Conservation (phyloP, 2,329 filamentous ascomycete species). For the Pseudogymnoascus sp. region DNA sequence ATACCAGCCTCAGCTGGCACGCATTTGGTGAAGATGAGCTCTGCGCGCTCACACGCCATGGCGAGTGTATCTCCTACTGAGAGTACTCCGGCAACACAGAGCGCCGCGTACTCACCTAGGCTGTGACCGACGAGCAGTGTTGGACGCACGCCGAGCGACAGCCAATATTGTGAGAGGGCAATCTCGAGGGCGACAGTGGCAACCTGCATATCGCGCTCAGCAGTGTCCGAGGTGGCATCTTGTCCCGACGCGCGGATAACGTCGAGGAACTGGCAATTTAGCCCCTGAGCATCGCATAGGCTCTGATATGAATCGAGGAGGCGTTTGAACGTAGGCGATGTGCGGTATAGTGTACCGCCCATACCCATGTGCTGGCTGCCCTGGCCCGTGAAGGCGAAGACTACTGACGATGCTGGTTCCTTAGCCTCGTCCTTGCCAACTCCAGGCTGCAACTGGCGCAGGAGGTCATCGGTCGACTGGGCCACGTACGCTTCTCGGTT, state of each 20-base stretch:
- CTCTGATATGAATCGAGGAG: background rate
- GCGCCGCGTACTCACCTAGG: constrained; percentile 31
- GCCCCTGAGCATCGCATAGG: background rate
- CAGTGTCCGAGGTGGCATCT: background rate
- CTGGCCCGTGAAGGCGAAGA: constrained; percentile 23
- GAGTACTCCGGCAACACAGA: constrained; percentile 27
- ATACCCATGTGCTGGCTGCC: constrained; percentile 30
- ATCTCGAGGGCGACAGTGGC: constrained; percentile 44
- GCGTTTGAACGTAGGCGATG: constrained; percentile 29
- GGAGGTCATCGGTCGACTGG: background rate
- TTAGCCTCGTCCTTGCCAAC: constrained; percentile 42
- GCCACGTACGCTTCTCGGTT: constrained; percentile 38
- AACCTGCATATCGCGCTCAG: constrained; percentile 37
- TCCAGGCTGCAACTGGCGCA: constrained; percentile 30
- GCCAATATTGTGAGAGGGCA: constrained; percentile 47
- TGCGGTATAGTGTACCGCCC: background rate
- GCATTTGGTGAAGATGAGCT: constrained; percentile 42
- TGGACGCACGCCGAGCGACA: constrained; percentile 44
- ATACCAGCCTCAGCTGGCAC: constrained; percentile 43
- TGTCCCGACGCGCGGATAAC: constrained; percentile 14
- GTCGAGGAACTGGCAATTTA: background rate
- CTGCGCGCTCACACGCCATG: constrained; percentile 25
- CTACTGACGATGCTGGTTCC: constrained; percentile 29
- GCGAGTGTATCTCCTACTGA: constrained; percentile 24
- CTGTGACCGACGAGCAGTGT: constrained; percentile 36